phyloP scores from a whole-genome alignment of 2,329 filamentous ascomycete genomes.

The Colletotrichum eremochloae region DNA sequence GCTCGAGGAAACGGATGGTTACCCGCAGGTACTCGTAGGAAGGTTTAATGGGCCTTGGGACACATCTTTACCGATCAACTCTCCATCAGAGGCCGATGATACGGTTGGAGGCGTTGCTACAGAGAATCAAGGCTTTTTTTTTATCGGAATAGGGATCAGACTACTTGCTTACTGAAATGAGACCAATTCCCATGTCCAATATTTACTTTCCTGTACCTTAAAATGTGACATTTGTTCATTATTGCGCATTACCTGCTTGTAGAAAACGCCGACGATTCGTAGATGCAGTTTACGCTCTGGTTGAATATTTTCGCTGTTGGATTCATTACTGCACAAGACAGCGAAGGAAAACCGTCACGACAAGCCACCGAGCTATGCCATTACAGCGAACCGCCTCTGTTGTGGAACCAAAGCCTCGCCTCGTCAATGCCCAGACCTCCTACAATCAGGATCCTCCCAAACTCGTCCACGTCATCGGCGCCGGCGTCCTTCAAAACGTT shows the following conservation, averaged over 20 bases:
- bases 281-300: not conserved
- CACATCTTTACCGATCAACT: not conserved
- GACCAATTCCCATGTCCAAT: not conserved
- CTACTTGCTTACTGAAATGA: not conserved
- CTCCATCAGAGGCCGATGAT: not conserved
- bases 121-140: not conserved
- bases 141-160: not conserved
- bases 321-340: no score
- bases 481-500: constrained; percentile 51
- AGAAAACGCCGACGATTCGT: not conserved
- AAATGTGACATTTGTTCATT: not conserved
- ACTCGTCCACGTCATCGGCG: constrained; percentile 59
- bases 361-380: no score
- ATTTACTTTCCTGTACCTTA: no score
- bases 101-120: not conserved
- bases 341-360: not conserved
- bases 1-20: not conserved
- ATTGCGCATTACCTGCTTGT: not conserved
- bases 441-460: constrained; percentile 55
- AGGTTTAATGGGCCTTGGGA: no score
- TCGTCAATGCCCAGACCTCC: constrained; percentile 50
- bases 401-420: constrained; percentile 51
- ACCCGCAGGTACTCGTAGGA: not conserved
- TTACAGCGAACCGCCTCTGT: constrained; percentile 22
- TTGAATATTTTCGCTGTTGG: not conserved